Evolutionary conservation across 139 green algal species (phyloP).

Genomic region (Closterium sp.): DNA sequence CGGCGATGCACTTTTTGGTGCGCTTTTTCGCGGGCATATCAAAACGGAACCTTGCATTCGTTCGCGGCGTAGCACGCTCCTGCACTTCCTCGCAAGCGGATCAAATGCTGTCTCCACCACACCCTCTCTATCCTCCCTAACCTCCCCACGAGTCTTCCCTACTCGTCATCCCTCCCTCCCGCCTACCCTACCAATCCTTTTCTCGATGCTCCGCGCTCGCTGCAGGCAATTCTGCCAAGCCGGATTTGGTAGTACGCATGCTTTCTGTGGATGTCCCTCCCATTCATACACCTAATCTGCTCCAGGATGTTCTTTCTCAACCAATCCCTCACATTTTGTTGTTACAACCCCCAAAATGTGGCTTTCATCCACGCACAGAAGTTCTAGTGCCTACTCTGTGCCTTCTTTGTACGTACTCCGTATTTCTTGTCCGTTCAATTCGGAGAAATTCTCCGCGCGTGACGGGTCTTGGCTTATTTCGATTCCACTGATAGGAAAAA

Average conservation of each 20-base stretch:
- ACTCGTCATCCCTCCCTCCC: not conserved
- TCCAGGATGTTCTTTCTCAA: not conserved
- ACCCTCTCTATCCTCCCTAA: not conserved
- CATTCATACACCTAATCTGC: not conserved
- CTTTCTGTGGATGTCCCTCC: not conserved
- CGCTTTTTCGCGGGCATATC: not conserved
- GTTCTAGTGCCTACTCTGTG: too few species aligned
- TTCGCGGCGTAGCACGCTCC: not conserved
- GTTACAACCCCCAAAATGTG: too few species aligned
- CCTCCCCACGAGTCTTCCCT: not conserved
- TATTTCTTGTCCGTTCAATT: too few species aligned
- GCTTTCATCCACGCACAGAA: too few species aligned
- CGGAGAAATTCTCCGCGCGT: too few species aligned
- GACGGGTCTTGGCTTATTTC: too few species aligned
- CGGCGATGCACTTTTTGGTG: not conserved
- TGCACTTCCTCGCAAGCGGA: not conserved
- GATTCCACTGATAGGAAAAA: too few species aligned
- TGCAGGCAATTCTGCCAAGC: not conserved
- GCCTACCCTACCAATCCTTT: not conserved
- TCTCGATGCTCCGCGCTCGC: not conserved
- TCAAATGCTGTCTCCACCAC: not conserved
- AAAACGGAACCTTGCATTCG: not conserved
- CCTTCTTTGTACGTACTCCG: too few species aligned
- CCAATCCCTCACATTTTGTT: not conserved
- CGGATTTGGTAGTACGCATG: not conserved